These are phyloP conservation scores for Phyllosticta paracitricarpa DNA, from an alignment of 2,329 filamentous ascomycete genomes.

Conservation along the genomic window DNA sequence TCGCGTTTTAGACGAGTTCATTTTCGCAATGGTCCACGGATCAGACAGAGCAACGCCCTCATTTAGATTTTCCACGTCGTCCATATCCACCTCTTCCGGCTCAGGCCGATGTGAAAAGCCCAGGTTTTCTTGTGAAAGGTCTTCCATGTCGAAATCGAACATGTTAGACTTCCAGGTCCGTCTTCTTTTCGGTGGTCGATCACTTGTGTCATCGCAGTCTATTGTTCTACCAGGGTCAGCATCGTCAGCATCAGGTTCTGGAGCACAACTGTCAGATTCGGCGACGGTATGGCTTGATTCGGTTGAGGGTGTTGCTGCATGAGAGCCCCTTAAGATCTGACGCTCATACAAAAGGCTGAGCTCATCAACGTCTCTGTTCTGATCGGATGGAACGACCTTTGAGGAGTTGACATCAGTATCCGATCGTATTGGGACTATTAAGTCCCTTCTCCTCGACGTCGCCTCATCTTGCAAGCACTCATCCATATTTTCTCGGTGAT, in stretches of 20 bases:
- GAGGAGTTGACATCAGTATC: neutral
- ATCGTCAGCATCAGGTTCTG: neutral
- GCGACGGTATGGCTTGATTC: neutral
- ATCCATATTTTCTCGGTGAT: neutral
- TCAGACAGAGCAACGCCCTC: constrained; percentile 27
- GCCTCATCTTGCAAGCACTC: neutral
- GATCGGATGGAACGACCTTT: neutral
- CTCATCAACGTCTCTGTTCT: neutral
- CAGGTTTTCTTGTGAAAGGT: constrained; percentile 17
- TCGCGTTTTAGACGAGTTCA: constrained; percentile 25
- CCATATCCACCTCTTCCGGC: constrained; percentile 18
- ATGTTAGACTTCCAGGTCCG: constrained; percentile 27
- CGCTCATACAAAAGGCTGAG: neutral
- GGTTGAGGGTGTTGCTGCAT: neutral
- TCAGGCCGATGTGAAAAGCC: constrained; percentile 14
- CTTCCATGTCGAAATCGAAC: constrained; percentile 30
- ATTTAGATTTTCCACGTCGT: constrained; percentile 19
- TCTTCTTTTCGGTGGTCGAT: constrained; percentile 6
- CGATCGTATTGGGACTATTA: neutral
- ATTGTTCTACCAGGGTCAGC: neutral
- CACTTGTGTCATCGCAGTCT: neutral
- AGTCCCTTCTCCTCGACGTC: no score
- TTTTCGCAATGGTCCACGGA: constrained; percentile 41
- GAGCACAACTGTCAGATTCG: neutral
- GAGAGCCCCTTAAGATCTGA: neutral